phyloP scores from a whole-genome alignment of 768 basidiomycete species.

The Termitomyces sp. region DNA sequence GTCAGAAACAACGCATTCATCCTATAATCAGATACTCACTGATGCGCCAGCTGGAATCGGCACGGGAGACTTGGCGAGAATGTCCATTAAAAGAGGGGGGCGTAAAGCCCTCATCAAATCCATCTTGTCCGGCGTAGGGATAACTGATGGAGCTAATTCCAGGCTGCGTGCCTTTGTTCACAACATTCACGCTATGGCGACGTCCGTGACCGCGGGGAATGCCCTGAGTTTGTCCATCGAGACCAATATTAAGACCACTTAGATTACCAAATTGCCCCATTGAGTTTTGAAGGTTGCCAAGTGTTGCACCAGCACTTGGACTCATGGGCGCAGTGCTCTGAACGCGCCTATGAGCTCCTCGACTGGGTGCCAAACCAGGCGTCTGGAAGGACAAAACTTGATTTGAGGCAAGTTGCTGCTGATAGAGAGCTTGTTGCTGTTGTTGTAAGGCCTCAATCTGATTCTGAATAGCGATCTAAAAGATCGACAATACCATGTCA shows the following conservation, averaged over 20 bases:
- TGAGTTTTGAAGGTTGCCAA: slow-evolving; percentile 42
- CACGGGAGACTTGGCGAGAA: slow-evolving; percentile 69
- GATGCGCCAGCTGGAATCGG: slow-evolving; percentile 85
- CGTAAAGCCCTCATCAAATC: slow-evolving; percentile 78
- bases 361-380: slow-evolving; percentile 63
- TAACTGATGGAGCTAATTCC: slow-evolving; percentile 44
- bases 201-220: slow-evolving; percentile 83
- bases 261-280: slow-evolving; percentile 67
- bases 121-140: slow-evolving; percentile 49
- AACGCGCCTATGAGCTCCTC: slow-evolving; percentile 69
- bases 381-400: slow-evolving; percentile 78
- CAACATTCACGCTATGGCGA: slow-evolving; percentile 87
- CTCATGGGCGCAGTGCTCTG: slow-evolving; percentile 75
- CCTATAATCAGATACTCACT: slow-evolving; percentile 43
- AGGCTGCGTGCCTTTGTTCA: slow-evolving; percentile 63
- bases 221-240: slow-evolving; percentile 60
- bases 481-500: not conserved
- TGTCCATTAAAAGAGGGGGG: slow-evolving; percentile 60
- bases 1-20: slow-evolving; percentile 3
- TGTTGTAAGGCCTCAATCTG: slow-evolving; percentile 90
- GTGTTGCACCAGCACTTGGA: slow-evolving; percentile 37
- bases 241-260: slow-evolving; percentile 43
- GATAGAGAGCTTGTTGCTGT: slow-evolving; percentile 86
- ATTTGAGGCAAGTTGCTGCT: slow-evolving; percentile 86
- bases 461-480: slow-evolving; percentile 79